Evolutionary conservation across 2,329 filamentous ascomycete species (phyloP).

Genomic region (Chaetomiaceae sp.): DNA sequence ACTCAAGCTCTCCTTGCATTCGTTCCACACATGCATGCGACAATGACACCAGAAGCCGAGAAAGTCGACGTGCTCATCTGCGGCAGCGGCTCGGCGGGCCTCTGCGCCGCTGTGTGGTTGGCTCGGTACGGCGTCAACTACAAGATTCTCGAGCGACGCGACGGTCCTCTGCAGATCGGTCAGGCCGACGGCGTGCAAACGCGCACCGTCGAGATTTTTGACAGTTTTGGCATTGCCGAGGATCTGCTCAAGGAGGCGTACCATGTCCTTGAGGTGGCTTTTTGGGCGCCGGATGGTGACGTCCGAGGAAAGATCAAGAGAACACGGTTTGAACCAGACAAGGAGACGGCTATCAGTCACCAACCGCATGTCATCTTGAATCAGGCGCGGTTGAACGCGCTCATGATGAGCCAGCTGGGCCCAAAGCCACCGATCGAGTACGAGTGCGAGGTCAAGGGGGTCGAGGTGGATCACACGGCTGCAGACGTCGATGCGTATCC

Average conservation of each 20-base stretch:
- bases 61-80: constrained; percentile 51
- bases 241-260: constrained; percentile 50
- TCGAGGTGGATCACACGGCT: constrained; percentile 42
- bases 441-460: constrained; percentile 42
- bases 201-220: constrained; percentile 56
- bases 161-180: constrained; percentile 48
- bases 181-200: constrained; percentile 60
- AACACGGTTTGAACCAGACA: constrained; percentile 46
- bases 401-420: constrained; percentile 48
- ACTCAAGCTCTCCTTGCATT: no score
- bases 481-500: constrained; percentile 36
- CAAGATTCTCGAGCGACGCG: constrained; percentile 51
- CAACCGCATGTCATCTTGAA: constrained; percentile 52
- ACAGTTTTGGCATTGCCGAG: constrained; percentile 51
- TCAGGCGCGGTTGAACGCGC: constrained; percentile 47
- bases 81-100: constrained; percentile 56
- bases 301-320: constrained; percentile 36
- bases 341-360: constrained; percentile 45
- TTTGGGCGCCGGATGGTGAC: constrained; percentile 40
- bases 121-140: constrained; percentile 49
- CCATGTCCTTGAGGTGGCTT: constrained; percentile 51
- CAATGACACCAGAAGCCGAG: constrained; percentile 13
- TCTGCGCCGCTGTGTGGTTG: constrained; percentile 56
- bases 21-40: no score
- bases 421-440: constrained; percentile 45